Evolutionary conservation across 371 early-diverging fungal genomes (phyloP).

Genomic region (Entomophthora muscae): DNA sequence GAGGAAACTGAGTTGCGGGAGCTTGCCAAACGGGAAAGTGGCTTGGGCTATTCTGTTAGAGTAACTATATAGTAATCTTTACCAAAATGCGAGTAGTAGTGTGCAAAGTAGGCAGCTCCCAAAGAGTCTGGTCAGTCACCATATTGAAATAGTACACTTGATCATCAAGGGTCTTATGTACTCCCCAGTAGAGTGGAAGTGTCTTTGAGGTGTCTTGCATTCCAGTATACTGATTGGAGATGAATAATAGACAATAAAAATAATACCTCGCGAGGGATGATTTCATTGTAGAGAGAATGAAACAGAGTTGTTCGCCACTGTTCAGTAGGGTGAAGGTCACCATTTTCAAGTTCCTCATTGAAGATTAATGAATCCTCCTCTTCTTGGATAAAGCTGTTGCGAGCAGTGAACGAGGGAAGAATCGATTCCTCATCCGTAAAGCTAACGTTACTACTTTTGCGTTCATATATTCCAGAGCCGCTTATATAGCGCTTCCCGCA

Average conservation of each 20-base stretch:
- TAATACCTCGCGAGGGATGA: constrained; percentile 7
- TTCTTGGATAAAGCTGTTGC: constrained; percentile 8
- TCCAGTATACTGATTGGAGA: not conserved
- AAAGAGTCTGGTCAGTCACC: constrained; percentile 46
- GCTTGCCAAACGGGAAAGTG: not conserved
- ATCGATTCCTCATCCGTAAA: constrained; percentile 11
- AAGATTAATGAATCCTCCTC: constrained; percentile 7
- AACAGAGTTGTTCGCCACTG: not conserved
- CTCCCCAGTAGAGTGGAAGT: constrained; percentile 39
- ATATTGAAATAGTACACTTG: constrained; percentile 52
- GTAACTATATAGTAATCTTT: not conserved
- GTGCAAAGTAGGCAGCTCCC: constrained; percentile 19
- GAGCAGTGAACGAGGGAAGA: not conserved
- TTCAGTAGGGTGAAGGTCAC: not conserved
- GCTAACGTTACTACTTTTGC: constrained; percentile 3
- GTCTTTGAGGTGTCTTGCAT: constrained; percentile 1
- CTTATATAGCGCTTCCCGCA: not conserved
- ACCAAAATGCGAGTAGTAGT: not conserved
- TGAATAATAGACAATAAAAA: not conserved
- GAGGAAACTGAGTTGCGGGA: constrained; percentile 4
- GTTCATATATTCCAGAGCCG: not conserved
- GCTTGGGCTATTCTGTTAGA: not conserved
- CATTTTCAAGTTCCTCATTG: constrained; percentile 7
- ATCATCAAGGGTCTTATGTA: constrained; percentile 33
- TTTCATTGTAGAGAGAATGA: constrained; percentile 4